A percentile compares a stretch with the other conserved stretches of the same genome.
Evolutionary conservation across 2,329 filamentous ascomycete genomes (phyloP).

Genomic region (Plectosphaerella cucumerina): DNA sequence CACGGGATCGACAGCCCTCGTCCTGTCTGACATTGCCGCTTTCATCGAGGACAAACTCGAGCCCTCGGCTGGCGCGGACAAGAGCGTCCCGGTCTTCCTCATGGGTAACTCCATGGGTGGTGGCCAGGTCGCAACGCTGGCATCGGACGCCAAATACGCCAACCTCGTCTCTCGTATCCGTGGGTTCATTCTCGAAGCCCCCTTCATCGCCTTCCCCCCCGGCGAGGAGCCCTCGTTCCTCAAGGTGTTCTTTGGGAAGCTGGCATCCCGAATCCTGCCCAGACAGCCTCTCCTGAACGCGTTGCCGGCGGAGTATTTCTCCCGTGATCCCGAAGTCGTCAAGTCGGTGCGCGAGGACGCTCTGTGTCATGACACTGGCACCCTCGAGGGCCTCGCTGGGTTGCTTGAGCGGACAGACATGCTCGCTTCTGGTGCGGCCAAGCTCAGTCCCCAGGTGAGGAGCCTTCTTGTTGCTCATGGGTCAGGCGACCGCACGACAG

Average conservation of each 20-base stretch:
- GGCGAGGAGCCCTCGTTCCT: slow-evolving; percentile 58
- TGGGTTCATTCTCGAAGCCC: slow-evolving; percentile 73
- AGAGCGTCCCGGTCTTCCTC: slow-evolving; percentile 66
- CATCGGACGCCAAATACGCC: slow-evolving; percentile 43
- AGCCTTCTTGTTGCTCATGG: slow-evolving; percentile 74
- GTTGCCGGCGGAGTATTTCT: slow-evolving; percentile 61
- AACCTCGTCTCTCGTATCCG: slow-evolving; percentile 57
- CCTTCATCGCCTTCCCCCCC: slow-evolving; percentile 70
- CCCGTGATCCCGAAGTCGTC: slow-evolving; percentile 61
- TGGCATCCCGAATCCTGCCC: slow-evolving; percentile 67
- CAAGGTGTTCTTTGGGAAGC: slow-evolving; percentile 60
- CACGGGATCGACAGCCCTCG: slow-evolving; percentile 68
- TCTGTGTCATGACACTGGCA: slow-evolving; percentile 79
- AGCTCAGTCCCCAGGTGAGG: slow-evolving; percentile 48
- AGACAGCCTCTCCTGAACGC: slow-evolving; percentile 61
- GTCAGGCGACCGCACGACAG: slow-evolving; percentile 66
- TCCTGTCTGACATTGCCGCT: slow-evolving; percentile 73
- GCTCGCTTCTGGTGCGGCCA: slow-evolving; percentile 53
- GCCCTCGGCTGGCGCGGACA: slow-evolving; percentile 29
- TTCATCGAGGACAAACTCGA: slow-evolving; percentile 60
- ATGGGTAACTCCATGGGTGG: slow-evolving; percentile 93
- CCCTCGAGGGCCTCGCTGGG: slow-evolving; percentile 72
- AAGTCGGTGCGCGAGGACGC: slow-evolving; percentile 59
- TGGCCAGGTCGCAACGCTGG: slow-evolving; percentile 64
- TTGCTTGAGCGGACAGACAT: slow-evolving; percentile 70